These are phyloP conservation scores for Pythium aquatile DNA, from an alignment of 352 stramenopile species.

Conservation along the genomic window DNA sequence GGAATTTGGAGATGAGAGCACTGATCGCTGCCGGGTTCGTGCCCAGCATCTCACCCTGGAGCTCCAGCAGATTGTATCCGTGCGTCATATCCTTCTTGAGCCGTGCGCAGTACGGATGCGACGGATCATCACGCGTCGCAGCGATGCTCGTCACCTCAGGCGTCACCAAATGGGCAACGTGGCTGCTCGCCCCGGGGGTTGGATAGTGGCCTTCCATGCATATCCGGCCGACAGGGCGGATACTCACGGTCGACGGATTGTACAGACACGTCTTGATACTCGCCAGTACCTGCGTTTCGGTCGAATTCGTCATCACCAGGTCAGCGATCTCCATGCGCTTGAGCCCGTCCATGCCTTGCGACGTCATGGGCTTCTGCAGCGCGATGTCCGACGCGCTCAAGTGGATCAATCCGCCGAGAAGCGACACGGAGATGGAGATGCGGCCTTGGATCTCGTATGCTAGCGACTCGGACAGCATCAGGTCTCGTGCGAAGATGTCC, in stretches of 20 bases:
- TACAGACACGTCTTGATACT: slow-evolving; percentile 79
- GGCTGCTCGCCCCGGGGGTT: slow-evolving; percentile 31
- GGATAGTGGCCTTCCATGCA: slow-evolving; percentile 67
- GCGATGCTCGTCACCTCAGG: slow-evolving; percentile 37
- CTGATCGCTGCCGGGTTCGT: slow-evolving; percentile 66
- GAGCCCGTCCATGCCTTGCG: slow-evolving; percentile 63
- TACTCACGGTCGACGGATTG: slow-evolving; percentile 74
- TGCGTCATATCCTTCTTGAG: slow-evolving; percentile 28
- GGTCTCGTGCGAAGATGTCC: slow-evolving; percentile 64
- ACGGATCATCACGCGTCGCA: slow-evolving; percentile 41
- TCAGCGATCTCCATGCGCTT: slow-evolving; percentile 57
- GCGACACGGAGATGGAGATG: slow-evolving; percentile 49
- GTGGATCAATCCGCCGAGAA: slow-evolving; percentile 50
- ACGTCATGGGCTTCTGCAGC: slow-evolving; percentile 56
- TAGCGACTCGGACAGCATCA: slow-evolving; percentile 48
- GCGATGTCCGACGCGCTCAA: slow-evolving; percentile 45
- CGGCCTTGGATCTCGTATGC: slow-evolving; percentile 49
- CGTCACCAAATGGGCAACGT: slow-evolving; percentile 59
- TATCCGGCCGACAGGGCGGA: slow-evolving; percentile 59
- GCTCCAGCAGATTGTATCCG: slow-evolving; percentile 72
- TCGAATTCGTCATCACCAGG: slow-evolving; percentile 67
- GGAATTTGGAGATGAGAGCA: slow-evolving; percentile 72
- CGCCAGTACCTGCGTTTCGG: slow-evolving; percentile 49
- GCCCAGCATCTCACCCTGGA: slow-evolving; percentile 65
- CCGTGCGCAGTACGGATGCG: slow-evolving; percentile 56